A percentile compares a stretch with the other conserved stretches of the same genome.
These are phyloP conservation scores for Rutstroemia sydowiana DNA, from an alignment of 2,329 filamentous ascomycete genomes.

Conservation along the genomic window DNA sequence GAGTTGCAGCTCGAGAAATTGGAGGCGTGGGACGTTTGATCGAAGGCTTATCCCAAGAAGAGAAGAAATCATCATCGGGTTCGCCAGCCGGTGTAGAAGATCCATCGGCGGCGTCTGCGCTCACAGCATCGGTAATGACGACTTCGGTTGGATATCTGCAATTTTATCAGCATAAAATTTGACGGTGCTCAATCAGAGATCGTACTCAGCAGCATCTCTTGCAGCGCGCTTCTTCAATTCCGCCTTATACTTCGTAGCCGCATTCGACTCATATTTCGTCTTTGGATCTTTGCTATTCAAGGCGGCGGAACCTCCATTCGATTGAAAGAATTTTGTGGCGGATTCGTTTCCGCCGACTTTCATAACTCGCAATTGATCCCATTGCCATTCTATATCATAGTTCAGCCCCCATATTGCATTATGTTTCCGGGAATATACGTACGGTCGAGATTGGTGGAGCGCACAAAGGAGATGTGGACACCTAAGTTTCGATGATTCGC, in stretches of 20 bases:
- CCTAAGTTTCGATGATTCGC: constrained; percentile 95
- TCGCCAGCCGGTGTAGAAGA: constrained; percentile 74
- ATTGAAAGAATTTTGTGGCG: constrained; percentile 96
- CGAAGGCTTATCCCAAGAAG: constrained; percentile 91
- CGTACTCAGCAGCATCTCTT: constrained; percentile 77
- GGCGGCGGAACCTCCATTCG: constrained; percentile 87
- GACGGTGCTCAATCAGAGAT: neutral
- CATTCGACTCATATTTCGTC: constrained; percentile 89
- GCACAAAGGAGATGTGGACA: constrained; percentile 98
- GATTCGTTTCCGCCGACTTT: constrained; percentile 98
- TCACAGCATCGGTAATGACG: constrained; percentile 65
- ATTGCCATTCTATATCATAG: constrained; percentile 74
- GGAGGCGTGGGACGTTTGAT: constrained; percentile 2
- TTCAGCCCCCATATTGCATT: constrained; percentile 18
- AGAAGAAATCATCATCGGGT: constrained; percentile 90
- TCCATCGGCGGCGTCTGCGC: constrained; percentile 53
- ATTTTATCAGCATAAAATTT: constrained; percentile 17
- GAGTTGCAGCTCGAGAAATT: constrained; percentile 47
- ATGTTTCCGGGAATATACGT: constrained; percentile 39
- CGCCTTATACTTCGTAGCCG: constrained; percentile 97
- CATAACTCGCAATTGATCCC: constrained; percentile 95
- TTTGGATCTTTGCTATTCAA: constrained; percentile 95
- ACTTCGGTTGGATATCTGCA: constrained; percentile 76
- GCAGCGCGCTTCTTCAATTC: constrained; percentile 82
- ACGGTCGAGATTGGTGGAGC: constrained; percentile 98